Evolutionary conservation across 1,139 yeast genomes (phyloP).

Genomic region (Arxiozyma slooffiae): DNA sequence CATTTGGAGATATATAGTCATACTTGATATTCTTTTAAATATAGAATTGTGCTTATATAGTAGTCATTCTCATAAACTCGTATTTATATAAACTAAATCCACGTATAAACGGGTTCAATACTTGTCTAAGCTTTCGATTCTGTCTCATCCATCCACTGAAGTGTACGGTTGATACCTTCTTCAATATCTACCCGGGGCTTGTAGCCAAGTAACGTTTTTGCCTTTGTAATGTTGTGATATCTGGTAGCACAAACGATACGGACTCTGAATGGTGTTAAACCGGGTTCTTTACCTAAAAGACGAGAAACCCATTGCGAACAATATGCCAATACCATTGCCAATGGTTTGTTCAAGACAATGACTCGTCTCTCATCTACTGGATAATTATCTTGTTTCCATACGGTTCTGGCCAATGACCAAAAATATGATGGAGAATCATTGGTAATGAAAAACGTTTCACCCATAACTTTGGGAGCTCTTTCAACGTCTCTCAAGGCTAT

Average conservation of each 20-base stretch:
- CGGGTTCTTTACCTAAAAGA: slow-evolving; percentile 72
- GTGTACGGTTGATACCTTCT: slow-evolving; percentile 69
- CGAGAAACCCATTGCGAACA: slow-evolving; percentile 65
- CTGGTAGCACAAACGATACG: slow-evolving; percentile 89
- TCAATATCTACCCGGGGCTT: slow-evolving; percentile 72
- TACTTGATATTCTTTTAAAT: not conserved
- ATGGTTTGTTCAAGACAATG: slow-evolving; percentile 57
- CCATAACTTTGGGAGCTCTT: slow-evolving; percentile 45
- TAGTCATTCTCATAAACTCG: not conserved
- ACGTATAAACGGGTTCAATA: not conserved
- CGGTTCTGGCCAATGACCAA: slow-evolving; percentile 94
- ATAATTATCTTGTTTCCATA: slow-evolving; percentile 94
- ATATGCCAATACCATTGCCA: slow-evolving; percentile 75
- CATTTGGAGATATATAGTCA: not conserved
- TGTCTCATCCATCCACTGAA: slow-evolving; percentile 85
- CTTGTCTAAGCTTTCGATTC: slow-evolving; percentile 8
- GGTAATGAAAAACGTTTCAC: slow-evolving; percentile 82
- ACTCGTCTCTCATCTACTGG: slow-evolving; percentile 46
- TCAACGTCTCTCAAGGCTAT: slow-evolving; percentile 48
- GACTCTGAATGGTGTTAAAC: slow-evolving; percentile 93
- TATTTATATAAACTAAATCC: not conserved
- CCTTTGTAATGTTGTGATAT: slow-evolving; percentile 85
- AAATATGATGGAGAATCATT: slow-evolving; percentile 93
- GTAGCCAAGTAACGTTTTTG: slow-evolving; percentile 68
- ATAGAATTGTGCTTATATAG: not conserved